phyloP scores from a whole-genome alignment of 352 stramenopile species.

The Phytophthora quininea region DNA sequence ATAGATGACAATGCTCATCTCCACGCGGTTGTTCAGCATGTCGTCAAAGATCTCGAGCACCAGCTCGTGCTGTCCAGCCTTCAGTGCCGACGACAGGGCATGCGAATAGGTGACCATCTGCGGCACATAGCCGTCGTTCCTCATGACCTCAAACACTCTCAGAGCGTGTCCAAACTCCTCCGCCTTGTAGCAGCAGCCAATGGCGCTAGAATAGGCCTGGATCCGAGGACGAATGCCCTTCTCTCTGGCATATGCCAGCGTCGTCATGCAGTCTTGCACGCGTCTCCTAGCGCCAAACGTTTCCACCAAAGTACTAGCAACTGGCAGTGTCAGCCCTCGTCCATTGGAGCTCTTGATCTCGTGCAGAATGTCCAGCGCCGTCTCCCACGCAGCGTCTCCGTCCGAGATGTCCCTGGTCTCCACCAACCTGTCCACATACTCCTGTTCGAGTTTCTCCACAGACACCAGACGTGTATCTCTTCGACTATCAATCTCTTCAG shows the following conservation, averaged over 20 bases:
- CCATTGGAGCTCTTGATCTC: constrained; percentile 47
- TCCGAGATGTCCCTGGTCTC: constrained; percentile 40
- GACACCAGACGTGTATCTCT: constrained; percentile 23
- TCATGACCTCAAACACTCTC: constrained; percentile 88
- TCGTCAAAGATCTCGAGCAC: constrained; percentile 91
- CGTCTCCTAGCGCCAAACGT: constrained; percentile 52
- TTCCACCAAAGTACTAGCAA: constrained; percentile 72
- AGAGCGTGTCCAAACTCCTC: constrained; percentile 71
- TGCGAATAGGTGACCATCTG: constrained; percentile 85
- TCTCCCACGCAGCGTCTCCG: constrained; percentile 41
- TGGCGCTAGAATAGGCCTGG: constrained; percentile 80
- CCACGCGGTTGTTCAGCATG: constrained; percentile 76
- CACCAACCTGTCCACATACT: constrained; percentile 31
- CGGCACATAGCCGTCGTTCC: constrained; percentile 83
- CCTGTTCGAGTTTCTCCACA: constrained; percentile 27
- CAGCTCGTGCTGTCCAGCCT: constrained; percentile 77
- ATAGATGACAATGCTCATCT: constrained; percentile 81
- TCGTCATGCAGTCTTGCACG: constrained; percentile 61
- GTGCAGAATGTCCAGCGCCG: constrained; percentile 59
- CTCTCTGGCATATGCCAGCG: constrained; percentile 69
- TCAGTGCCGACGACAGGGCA: constrained; percentile 81
- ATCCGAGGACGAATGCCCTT: constrained; percentile 80
- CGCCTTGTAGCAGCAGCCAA: constrained; percentile 82
- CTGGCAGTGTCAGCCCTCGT: constrained; percentile 41
- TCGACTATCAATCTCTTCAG: constrained; percentile 8